These are phyloP conservation scores for Adansonia madagascariensis DNA, from an alignment of 441 rosid genomes.

Conservation along the genomic window DNA sequence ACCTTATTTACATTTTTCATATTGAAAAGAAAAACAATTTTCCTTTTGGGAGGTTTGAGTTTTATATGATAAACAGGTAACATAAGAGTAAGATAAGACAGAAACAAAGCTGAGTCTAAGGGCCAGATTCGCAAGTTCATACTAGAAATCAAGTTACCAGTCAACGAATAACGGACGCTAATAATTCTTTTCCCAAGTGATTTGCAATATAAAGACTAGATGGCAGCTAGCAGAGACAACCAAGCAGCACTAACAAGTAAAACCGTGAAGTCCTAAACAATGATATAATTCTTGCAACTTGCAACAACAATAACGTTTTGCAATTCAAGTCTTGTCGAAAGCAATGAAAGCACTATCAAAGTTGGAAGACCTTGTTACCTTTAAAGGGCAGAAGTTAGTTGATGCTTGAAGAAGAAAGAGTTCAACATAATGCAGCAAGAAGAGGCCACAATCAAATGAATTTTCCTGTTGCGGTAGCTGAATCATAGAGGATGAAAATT, in stretches of 20 bases:
- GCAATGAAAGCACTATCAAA: conserved; percentile 53
- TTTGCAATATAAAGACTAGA: background rate
- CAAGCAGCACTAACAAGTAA: background rate
- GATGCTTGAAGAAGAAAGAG: conserved; percentile 70
- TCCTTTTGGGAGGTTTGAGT: background rate
- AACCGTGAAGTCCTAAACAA: background rate
- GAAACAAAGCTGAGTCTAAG: background rate
- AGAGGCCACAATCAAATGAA: conserved; percentile 83
- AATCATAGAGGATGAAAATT: conserved; percentile 28
- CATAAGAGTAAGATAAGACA: background rate
- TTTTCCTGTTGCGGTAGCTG: conserved; percentile 92
- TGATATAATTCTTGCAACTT: background rate
- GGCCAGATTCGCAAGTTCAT: background rate
- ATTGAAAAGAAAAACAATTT: background rate
- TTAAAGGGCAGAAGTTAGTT: conserved; percentile 55
- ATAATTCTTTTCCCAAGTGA: background rate
- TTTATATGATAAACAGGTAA: background rate
- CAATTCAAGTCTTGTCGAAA: conserved; percentile 16
- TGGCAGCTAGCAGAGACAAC: background rate
- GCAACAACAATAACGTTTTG: background rate
- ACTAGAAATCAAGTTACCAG: background rate
- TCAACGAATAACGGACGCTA: background rate
- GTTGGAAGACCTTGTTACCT: conserved; percentile 41
- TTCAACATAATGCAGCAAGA: conserved; percentile 80
- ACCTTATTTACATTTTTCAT: background rate